Conservation (phyloP, 441 rosid species). For the Arabidopsis hybrid region DNA sequence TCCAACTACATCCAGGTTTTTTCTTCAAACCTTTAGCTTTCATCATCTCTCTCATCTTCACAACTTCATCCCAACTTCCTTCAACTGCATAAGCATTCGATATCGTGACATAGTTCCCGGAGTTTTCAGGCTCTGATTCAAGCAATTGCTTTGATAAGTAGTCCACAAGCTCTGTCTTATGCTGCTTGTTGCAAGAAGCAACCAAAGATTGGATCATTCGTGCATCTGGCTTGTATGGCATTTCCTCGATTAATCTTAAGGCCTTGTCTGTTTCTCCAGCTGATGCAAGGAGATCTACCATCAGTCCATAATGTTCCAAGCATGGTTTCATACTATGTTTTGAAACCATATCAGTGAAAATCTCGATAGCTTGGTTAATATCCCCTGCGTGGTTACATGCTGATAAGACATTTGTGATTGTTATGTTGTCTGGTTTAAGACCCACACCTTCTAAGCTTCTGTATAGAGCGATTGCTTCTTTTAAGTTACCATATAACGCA, state of each 20-base stretch:
- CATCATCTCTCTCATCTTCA: constrained; percentile 54
- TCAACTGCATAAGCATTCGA: constrained; percentile 60
- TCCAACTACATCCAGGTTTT: constrained; percentile 65
- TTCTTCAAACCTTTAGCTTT: constrained; percentile 57
- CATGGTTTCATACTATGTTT: constrained; percentile 45
- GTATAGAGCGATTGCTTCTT: constrained; percentile 49
- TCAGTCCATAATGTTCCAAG: constrained; percentile 63
- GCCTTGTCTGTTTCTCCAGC: constrained; percentile 58
- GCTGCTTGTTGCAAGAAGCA: constrained; percentile 49
- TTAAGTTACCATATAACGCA: constrained; percentile 52
- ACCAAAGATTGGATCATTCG: constrained; percentile 55
- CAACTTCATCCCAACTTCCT: constrained; percentile 60
- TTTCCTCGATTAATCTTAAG: constrained; percentile 41
- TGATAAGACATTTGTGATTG: constrained; percentile 53
- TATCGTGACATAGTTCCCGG: constrained; percentile 59
- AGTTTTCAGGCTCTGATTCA: constrained; percentile 54
- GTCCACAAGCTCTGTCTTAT: constrained; percentile 52
- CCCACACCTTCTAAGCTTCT: constrained; percentile 42
- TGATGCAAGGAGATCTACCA: constrained; percentile 53
- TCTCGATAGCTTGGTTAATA: constrained; percentile 51
- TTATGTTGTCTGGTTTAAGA: constrained; percentile 57
- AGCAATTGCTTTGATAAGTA: constrained; percentile 46
- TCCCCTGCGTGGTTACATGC: constrained; percentile 56
- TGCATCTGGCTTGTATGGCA: constrained; percentile 61
- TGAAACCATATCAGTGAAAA: constrained; percentile 49